phyloP scores from a whole-genome alignment of 2,329 filamentous ascomycete species.

The Colletotrichum sp. region DNA sequence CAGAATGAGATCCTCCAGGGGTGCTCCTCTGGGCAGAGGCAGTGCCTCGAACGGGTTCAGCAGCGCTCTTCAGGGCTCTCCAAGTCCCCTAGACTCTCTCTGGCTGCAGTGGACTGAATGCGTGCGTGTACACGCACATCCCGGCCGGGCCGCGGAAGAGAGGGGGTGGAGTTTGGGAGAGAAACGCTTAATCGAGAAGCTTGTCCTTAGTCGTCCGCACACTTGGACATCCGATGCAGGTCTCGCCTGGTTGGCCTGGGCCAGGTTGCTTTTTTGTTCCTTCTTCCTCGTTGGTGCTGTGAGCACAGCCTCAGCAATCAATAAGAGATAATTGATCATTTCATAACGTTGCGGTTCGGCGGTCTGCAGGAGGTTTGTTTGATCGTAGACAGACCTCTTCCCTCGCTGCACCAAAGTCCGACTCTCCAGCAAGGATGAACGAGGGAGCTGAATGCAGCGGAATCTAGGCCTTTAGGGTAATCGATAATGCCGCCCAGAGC shows the following conservation, averaged over 20 bases:
- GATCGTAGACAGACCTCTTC: not conserved
- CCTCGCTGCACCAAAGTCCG: not conserved
- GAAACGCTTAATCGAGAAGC: conserved; percentile 14
- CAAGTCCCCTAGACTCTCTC: not conserved
- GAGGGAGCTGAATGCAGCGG: not conserved
- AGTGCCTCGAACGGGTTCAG: not conserved
- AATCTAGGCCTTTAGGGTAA: not conserved
- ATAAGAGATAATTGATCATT: not conserved
- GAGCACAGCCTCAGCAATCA: conserved; percentile 17
- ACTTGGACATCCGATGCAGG: not conserved
- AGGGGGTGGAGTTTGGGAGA: not conserved
- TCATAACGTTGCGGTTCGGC: not conserved
- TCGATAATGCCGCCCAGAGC: not conserved
- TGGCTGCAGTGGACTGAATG: not conserved
- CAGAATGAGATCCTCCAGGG: not conserved
- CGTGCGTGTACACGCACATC: not conserved
- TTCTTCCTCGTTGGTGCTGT: not conserved
- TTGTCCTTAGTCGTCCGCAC: conserved; percentile 13
- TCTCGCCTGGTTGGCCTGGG: not conserved
- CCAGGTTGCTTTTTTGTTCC: not conserved
- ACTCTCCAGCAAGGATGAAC: not conserved
- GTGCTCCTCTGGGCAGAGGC: not conserved
- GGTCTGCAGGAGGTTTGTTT: not conserved
- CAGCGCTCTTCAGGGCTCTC: not conserved
- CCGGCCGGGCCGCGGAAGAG: not conserved